Conservation (phyloP, 1,139 yeast species). For the Suhomyces chickasaworum region DNA sequence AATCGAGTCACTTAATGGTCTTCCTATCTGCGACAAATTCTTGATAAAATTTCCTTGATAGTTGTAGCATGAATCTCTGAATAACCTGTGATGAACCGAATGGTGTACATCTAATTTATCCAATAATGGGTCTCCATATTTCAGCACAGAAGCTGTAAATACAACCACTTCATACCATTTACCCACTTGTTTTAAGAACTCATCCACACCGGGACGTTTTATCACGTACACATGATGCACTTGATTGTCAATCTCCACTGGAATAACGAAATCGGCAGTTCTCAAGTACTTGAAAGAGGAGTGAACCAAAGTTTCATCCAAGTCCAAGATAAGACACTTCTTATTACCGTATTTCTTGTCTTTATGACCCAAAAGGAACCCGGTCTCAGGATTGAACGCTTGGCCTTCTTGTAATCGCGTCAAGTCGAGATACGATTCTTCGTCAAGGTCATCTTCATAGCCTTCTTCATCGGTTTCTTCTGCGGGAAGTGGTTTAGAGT, state of each 20-base stretch:
- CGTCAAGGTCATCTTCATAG: constrained; percentile 24
- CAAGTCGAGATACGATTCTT: constrained; percentile 50
- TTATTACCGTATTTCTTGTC: constrained; percentile 46
- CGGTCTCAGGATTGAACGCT: constrained; percentile 56
- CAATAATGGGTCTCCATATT: constrained; percentile 93
- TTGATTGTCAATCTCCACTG: constrained; percentile 75
- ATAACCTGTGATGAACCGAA: constrained; percentile 85
- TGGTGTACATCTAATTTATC: constrained; percentile 78
- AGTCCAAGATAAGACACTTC: constrained; percentile 86
- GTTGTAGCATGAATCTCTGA: constrained; percentile 70
- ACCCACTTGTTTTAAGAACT: constrained; percentile 81
- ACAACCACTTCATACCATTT: constrained; percentile 91
- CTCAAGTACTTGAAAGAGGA: constrained; percentile 90
- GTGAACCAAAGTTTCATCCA: constrained; percentile 96
- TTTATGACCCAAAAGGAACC: constrained; percentile 60
- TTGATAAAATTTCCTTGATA: constrained; percentile 92
- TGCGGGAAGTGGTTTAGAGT: constrained; percentile 8
- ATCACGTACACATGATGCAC: constrained; percentile 93
- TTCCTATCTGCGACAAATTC: constrained; percentile 88
- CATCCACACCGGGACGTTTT: constrained; percentile 97
- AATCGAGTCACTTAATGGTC: constrained; percentile 82
- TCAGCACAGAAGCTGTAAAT: constrained; percentile 92
- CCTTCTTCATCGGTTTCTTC: constrained; percentile 22
- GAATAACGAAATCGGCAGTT: constrained; percentile 90
- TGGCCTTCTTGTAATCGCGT: constrained; percentile 72